These are phyloP conservation scores for Smithsoniella earleae DNA, from an alignment of 163 green algal genomes.

Conservation along the genomic window DNA sequence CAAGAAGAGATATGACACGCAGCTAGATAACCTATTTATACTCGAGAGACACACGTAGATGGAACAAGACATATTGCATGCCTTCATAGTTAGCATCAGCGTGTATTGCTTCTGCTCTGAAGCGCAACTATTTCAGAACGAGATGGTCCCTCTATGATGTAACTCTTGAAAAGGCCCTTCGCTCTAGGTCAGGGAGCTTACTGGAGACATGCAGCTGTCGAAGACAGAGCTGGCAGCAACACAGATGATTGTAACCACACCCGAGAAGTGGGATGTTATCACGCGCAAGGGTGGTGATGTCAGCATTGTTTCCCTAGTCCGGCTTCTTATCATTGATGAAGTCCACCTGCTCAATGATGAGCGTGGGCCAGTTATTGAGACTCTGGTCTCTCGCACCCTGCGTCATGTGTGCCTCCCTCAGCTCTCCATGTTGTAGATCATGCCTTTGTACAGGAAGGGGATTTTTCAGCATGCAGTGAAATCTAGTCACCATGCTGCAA, in stretches of 20 bases:
- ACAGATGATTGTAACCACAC: conserved; percentile 98
- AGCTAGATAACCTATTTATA: too few relatives aligned
- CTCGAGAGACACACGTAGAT: too few relatives aligned
- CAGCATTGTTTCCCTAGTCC: conserved; percentile 58
- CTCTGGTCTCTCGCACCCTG: conserved; percentile 83
- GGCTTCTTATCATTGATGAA: conserved; percentile 96
- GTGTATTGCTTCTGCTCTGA: too few relatives aligned
- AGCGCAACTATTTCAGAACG: too few relatives aligned
- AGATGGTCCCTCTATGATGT: too few relatives aligned
- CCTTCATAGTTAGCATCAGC: too few relatives aligned
- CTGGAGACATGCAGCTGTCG: conserved; percentile 93
- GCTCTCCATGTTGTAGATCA: too few relatives aligned
- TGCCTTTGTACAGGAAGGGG: too few relatives aligned
- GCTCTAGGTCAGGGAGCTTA: conserved; percentile 80
- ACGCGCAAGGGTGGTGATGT: conserved; percentile 91
- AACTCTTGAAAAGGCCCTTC: not conserved
- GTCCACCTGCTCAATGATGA: conserved; percentile 97
- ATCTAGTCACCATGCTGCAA: too few relatives aligned
- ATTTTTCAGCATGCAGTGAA: too few relatives aligned
- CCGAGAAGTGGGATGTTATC: conserved; percentile 99
- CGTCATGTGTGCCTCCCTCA: conserved; percentile 62
- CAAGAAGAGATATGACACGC: too few relatives aligned
- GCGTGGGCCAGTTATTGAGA: conserved; percentile 91
- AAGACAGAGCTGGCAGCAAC: conserved; percentile 89
- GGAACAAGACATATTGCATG: too few relatives aligned